phyloP scores from a whole-genome alignment of 129 eudicot species.

The Centaurea solstitialis region DNA sequence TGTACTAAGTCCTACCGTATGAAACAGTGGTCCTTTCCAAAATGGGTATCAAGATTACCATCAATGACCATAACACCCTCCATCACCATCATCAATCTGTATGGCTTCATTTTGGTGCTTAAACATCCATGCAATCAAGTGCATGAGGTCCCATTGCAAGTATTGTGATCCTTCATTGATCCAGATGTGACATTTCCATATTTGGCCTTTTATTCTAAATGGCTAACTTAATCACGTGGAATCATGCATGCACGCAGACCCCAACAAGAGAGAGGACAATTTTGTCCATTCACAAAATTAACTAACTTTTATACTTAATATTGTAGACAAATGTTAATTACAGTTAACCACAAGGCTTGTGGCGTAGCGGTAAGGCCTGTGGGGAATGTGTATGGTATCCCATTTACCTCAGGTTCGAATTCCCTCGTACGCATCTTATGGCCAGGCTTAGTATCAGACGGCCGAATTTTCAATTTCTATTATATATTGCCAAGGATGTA shows the following conservation, averaged over 20 bases:
- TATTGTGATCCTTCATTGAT: constrained; percentile 32
- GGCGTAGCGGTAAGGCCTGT: too few relatives aligned
- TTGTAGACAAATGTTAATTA: not conserved
- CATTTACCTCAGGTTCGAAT: too few relatives aligned
- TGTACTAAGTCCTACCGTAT: constrained; percentile 28
- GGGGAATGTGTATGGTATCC: too few relatives aligned
- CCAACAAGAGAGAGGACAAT: constrained; percentile 8
- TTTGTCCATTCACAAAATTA: constrained; percentile 22
- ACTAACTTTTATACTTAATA: not conserved
- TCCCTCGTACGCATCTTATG: too few relatives aligned
- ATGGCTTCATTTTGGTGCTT: constrained; percentile 31
- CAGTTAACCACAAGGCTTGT: too few relatives aligned
- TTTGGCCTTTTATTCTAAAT: constrained; percentile 38
- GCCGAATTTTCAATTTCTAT: too few relatives aligned
- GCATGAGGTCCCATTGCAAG: constrained; percentile 30
- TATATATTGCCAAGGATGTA: too few relatives aligned
- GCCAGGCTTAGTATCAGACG: too few relatives aligned
- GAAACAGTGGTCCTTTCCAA: constrained; percentile 16
- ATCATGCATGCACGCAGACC: constrained; percentile 28
- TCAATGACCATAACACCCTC: constrained; percentile 23
- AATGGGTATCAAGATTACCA: constrained; percentile 14
- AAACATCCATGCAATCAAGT: constrained; percentile 37
- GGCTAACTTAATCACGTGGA: constrained; percentile 35
- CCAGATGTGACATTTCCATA: constrained; percentile 37
- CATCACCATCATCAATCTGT: constrained; percentile 27